Percentiles rank a stretch among this genome's conserved stretches.
Evolutionary conservation across 2,329 filamentous ascomycete genomes (phyloP).

Genomic region (Diaporthe sp.): DNA sequence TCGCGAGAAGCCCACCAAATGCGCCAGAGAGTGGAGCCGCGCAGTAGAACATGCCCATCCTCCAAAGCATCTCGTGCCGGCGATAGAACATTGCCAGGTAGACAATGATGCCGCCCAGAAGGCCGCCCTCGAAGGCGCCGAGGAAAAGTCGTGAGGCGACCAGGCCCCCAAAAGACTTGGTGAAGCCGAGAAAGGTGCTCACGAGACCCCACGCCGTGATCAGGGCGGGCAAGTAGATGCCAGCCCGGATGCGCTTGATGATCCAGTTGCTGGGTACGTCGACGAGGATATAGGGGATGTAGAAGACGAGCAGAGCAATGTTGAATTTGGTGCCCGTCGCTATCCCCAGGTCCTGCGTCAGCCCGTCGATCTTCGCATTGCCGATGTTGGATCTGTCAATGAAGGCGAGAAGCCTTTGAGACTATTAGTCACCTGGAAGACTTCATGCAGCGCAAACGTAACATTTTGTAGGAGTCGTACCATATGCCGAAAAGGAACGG

Average conservation of each 20-base stretch:
- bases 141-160: slow-evolving; percentile 58
- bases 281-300: slow-evolving; percentile 77
- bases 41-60: slow-evolving; percentile 73
- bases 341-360: slow-evolving; percentile 58
- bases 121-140: slow-evolving; percentile 69
- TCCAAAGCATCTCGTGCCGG: slow-evolving; percentile 69
- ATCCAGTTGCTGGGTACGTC: slow-evolving; percentile 76
- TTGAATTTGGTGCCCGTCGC: slow-evolving; percentile 70
- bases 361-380: slow-evolving; percentile 64
- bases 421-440: not conserved
- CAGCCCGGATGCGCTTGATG: slow-evolving; percentile 74
- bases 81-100: slow-evolving; percentile 68
- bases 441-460: too few relatives aligned
- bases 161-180: slow-evolving; percentile 44
- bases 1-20: slow-evolving; percentile 73
- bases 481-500: slow-evolving; percentile 48
- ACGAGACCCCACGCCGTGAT: slow-evolving; percentile 63
- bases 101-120: slow-evolving; percentile 69
- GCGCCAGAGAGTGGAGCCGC: slow-evolving; percentile 77
- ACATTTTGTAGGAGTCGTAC: slow-evolving; percentile 26
- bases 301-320: slow-evolving; percentile 72
- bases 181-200: slow-evolving; percentile 46
- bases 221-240: slow-evolving; percentile 74
- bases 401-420: slow-evolving; percentile 62
- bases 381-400: slow-evolving; percentile 66